These are phyloP conservation scores for Kodamaea laetipori DNA, from an alignment of 805 yeast species.

Conservation along the genomic window DNA sequence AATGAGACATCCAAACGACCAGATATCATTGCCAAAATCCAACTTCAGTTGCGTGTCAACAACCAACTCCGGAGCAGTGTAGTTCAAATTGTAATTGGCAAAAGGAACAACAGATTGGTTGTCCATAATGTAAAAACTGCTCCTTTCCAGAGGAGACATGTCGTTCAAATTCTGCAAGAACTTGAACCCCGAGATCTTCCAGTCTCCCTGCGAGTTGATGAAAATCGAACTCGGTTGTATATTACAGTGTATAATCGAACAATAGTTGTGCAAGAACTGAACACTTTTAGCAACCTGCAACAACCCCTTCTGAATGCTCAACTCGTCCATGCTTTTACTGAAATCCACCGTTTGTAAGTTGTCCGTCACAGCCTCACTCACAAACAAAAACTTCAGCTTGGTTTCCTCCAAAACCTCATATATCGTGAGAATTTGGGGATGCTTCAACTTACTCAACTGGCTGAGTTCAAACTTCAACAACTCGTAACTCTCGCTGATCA, in stretches of 20 bases:
- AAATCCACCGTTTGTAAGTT: conserved; percentile 46
- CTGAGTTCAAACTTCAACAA: conserved; percentile 67
- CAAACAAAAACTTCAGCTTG: conserved; percentile 74
- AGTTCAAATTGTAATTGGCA: conserved; percentile 70
- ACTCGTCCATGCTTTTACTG: conserved; percentile 54
- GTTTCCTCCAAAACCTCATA: conserved; percentile 91
- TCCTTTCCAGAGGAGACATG: conserved; percentile 46
- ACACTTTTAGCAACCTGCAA: conserved; percentile 76
- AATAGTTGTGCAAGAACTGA: conserved; percentile 77
- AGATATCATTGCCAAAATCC: conserved; percentile 73
- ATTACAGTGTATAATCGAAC: conserved; percentile 74
- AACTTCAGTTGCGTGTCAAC: conserved; percentile 56
- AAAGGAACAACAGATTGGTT: conserved; percentile 80
- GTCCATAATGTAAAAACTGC: conserved; percentile 67
- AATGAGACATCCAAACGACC: conserved; percentile 79
- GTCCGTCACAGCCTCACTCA: conserved; percentile 73
- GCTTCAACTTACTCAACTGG: conserved; percentile 78
- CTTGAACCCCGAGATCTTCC: conserved; percentile 83
- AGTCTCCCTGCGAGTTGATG: conserved; percentile 83
- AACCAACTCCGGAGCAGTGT: conserved; percentile 82
- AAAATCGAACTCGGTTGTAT: conserved; percentile 76
- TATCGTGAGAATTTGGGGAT: conserved; percentile 81
- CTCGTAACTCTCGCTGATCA: conserved; percentile 63
- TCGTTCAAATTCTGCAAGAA: conserved; percentile 53
- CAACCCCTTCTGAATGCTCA: conserved; percentile 79